Conservation (phyloP, 1,284 basidiomycete species). For the Dichomitus squalens region DNA sequence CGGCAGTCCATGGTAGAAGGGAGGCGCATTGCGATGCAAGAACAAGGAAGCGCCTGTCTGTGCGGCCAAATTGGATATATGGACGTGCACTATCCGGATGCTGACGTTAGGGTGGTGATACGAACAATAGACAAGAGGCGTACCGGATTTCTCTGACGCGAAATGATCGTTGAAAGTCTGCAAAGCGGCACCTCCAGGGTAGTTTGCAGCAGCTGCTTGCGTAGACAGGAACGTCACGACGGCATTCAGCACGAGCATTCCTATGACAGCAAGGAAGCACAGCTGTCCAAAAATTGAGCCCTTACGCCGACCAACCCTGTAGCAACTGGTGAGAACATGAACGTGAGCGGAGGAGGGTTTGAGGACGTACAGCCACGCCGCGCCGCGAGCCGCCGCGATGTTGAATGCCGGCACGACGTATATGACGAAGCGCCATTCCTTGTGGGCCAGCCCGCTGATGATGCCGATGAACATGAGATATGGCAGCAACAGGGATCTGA, state of each 20-base stretch:
- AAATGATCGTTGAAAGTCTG: conserved; percentile 58
- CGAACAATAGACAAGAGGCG: conserved; percentile 9
- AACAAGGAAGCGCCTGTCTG: conserved; percentile 93
- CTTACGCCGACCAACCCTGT: conserved; percentile 51
- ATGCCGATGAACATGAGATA: conserved; percentile 59
- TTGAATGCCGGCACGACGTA: conserved; percentile 88
- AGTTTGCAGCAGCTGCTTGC: conserved; percentile 73
- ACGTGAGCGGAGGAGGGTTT: neutral
- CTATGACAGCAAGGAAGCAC: conserved; percentile 44
- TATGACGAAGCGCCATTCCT: conserved; percentile 96
- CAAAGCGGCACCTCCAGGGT: conserved; percentile 88
- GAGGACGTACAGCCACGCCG: conserved; percentile 57
- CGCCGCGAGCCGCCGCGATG: conserved; percentile 72
- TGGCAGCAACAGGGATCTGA: conserved; percentile 55
- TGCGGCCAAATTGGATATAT: conserved; percentile 82
- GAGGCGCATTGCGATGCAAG: conserved; percentile 69
- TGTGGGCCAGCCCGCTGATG: conserved; percentile 82
- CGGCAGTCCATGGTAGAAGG: conserved; percentile 35
- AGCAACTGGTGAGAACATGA: neutral
- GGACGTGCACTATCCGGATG: conserved; percentile 53
- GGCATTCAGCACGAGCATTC: conserved; percentile 55
- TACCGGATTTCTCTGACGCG: conserved; percentile 38
- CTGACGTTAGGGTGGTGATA: neutral
- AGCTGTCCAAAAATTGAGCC: conserved; percentile 46
- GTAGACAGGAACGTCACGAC: conserved; percentile 55